Evolutionary conservation across 2,329 filamentous ascomycete species (phyloP).

Genomic region (Colletotrichum destructivum): DNA sequence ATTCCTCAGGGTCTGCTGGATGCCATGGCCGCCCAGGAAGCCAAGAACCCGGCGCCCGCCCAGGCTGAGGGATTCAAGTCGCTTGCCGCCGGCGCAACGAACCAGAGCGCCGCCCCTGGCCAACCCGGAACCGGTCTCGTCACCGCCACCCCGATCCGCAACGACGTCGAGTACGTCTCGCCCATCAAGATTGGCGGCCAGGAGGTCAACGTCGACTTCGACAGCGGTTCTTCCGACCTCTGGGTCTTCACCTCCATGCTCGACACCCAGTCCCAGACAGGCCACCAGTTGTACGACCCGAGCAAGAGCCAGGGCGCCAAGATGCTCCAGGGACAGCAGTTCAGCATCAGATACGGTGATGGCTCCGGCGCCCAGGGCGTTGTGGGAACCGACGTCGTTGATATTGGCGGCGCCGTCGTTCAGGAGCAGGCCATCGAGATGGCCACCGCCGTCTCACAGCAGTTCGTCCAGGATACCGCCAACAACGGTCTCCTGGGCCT

Average conservation of each 20-base stretch:
- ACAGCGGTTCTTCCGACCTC: constrained; percentile 83
- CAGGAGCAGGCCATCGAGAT: constrained; percentile 77
- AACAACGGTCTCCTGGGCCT: constrained; percentile 80
- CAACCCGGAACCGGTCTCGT: constrained; percentile 66
- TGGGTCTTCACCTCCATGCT: constrained; percentile 80
- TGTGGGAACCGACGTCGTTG: constrained; percentile 79
- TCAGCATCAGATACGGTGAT: constrained; percentile 79
- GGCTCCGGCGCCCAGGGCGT: constrained; percentile 72
- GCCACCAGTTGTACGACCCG: constrained; percentile 63
- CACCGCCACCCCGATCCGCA: constrained; percentile 73
- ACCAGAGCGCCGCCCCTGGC: constrained; percentile 35
- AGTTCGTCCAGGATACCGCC: constrained; percentile 72
- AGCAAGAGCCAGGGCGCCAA: constrained; percentile 53
- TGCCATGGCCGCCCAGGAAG: constrained; percentile 48
- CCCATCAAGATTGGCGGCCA: constrained; percentile 80
- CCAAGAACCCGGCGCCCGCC: constrained; percentile 16
- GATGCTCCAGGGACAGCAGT: constrained; percentile 62
- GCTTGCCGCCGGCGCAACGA: constrained; percentile 16
- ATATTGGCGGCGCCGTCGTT: constrained; percentile 76
- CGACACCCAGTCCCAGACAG: constrained; percentile 56
- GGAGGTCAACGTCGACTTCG: constrained; percentile 78
- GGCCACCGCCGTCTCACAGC: constrained; percentile 70
- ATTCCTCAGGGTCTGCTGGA: constrained; percentile 60
- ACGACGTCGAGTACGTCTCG: constrained; percentile 79
- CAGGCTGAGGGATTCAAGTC: constrained; percentile 46